A percentile compares a stretch with the other conserved stretches of the same genome.
Evolutionary conservation across 345 rosid species (phyloP).

Genomic region (Pugionium cornutum): DNA sequence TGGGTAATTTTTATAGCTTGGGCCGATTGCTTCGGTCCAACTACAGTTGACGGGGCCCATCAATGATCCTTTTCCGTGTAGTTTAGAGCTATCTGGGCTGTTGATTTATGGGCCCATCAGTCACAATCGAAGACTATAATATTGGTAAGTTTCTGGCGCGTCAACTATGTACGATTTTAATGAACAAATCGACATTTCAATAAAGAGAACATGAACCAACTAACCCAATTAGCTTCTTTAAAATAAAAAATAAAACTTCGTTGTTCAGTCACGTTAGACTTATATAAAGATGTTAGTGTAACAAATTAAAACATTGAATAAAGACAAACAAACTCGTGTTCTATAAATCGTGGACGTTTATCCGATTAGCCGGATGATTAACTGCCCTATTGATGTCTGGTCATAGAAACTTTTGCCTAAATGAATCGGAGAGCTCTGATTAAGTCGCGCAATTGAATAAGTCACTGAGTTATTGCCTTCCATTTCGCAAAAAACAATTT

Average conservation of each 20-base stretch:
- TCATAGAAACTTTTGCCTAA: too few relatives aligned
- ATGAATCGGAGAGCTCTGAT: too few relatives aligned
- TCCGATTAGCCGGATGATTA: too few relatives aligned
- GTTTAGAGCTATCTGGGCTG: conserved; percentile 2
- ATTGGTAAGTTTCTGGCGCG: not conserved
- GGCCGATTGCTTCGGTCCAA: not conserved
- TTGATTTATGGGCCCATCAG: conserved; percentile 14
- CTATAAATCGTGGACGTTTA: too few relatives aligned
- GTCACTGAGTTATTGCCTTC: too few relatives aligned
- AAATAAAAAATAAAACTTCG: not conserved
- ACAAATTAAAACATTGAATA: not conserved
- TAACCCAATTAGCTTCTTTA: not conserved
- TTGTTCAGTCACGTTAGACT: not conserved
- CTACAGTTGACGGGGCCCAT: conserved; percentile 6
- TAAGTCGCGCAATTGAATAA: too few relatives aligned
- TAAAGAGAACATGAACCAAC: conserved; percentile 13
- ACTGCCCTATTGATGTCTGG: too few relatives aligned
- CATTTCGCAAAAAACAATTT: too few relatives aligned
- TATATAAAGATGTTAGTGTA: not conserved
- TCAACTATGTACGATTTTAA: not conserved
- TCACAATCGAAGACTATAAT: not conserved
- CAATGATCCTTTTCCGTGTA: conserved; percentile 2
- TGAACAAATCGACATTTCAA: not conserved
- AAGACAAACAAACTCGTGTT: too few relatives aligned
- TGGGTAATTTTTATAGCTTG: too few relatives aligned